These are phyloP conservation scores for Trichophaea hybrida DNA, from an alignment of 2,329 filamentous ascomycete genomes.

Conservation along the genomic window DNA sequence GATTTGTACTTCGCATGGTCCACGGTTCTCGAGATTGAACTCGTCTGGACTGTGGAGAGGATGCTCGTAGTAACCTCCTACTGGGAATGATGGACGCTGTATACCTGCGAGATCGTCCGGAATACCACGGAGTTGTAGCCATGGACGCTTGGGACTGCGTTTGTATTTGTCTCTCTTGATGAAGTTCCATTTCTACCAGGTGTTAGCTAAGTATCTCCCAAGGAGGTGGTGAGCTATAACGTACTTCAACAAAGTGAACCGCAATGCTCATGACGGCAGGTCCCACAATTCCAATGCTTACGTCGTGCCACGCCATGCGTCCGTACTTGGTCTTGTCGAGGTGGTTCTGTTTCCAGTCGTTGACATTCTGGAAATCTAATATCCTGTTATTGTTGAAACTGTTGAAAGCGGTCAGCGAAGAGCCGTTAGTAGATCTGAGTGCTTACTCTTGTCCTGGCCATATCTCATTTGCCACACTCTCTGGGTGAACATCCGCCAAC, in stretches of 20 bases:
- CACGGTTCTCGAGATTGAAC: slow-evolving; percentile 51
- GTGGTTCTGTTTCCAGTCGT: slow-evolving; percentile 88
- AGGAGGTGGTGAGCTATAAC: neutral
- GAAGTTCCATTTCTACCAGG: slow-evolving; percentile 73
- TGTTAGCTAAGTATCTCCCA: slow-evolving; percentile 2
- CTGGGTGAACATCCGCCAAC: slow-evolving; percentile 74
- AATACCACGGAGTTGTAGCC: slow-evolving; percentile 65
- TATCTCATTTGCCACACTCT: slow-evolving; percentile 64
- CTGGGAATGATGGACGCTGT: slow-evolving; percentile 74
- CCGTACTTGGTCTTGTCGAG: slow-evolving; percentile 81
- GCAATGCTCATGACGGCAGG: slow-evolving; percentile 87
- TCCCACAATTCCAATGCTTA: slow-evolving; percentile 79
- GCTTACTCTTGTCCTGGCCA: slow-evolving; percentile 73
- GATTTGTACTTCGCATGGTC: slow-evolving; percentile 66
- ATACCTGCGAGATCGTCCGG: slow-evolving; percentile 76
- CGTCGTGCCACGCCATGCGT: slow-evolving; percentile 97
- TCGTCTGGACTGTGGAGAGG: slow-evolving; percentile 54
- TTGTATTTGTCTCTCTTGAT: slow-evolving; percentile 97
- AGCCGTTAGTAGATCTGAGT: neutral
- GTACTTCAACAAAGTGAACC: slow-evolving; percentile 61
- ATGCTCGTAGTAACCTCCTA: slow-evolving; percentile 74
- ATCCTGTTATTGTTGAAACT: slow-evolving; percentile 61
- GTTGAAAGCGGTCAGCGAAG: neutral
- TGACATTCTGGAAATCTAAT: slow-evolving; percentile 83
- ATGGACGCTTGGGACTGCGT: slow-evolving; percentile 67